phyloP scores from a whole-genome alignment of 345 rosid species.

The Angophora floribunda region DNA sequence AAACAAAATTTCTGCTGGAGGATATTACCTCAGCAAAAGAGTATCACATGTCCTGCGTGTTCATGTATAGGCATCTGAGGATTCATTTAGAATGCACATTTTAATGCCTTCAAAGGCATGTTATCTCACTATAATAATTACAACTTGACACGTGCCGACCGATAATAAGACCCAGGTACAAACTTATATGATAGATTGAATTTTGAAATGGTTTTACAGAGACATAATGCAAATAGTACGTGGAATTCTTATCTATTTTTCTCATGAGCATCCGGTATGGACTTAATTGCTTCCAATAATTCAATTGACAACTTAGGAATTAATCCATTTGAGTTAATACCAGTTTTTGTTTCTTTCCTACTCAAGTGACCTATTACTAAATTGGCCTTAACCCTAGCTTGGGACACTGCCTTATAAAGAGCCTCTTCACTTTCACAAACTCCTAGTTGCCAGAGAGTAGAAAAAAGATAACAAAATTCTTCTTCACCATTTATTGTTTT shows the following conservation, averaged over 20 bases:
- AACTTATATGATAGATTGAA: not conserved
- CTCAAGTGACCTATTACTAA: not conserved
- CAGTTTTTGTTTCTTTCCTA: not conserved
- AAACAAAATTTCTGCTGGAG: not conserved
- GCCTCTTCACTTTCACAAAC: not conserved
- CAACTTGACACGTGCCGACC: not conserved
- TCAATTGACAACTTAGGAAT: not conserved
- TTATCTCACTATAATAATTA: not conserved
- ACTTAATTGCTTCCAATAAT: no score
- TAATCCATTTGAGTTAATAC: not conserved
- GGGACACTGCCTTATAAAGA: not conserved
- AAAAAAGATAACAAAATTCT: not conserved
- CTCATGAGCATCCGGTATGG: rapidly evolving
- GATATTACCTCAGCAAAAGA: not conserved
- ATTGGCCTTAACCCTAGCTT: not conserved
- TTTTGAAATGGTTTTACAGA: not conserved
- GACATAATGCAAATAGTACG: not conserved
- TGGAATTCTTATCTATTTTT: not conserved
- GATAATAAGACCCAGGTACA: not conserved
- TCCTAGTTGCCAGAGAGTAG: not conserved
- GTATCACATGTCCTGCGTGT: not conserved
- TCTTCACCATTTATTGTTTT: not conserved
- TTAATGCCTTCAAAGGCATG: not conserved
- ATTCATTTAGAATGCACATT: not conserved
- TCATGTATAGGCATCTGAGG: not conserved